Evolutionary conservation across 305 asterid genomes (phyloP), one percentile per base, ranked within the genome.

Genomic region (Solanum aculeatissimum): DNA sequence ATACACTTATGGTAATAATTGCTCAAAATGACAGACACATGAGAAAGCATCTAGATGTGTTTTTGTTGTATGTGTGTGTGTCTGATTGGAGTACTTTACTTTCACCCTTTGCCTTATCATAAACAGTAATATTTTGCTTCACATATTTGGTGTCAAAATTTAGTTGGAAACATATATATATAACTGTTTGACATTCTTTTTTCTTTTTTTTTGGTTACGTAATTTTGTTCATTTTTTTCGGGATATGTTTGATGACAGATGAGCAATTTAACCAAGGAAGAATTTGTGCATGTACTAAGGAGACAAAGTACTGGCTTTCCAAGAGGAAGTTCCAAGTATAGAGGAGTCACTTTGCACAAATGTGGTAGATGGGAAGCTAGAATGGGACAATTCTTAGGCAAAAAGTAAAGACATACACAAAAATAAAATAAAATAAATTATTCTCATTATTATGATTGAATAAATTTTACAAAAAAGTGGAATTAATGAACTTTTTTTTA

Each of bases 331-430:
- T 97, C 99, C 14, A 97, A 97, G 90, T 97, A 92, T 87, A 93
- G 97, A 88, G 99, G 98, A 49, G 98, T 97, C 6, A 97, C 99
- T 69, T 91, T 97, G 90, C 99, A 97, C 91, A 97, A 97, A 97
- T 97, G 98, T 89, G 99, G 99, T 83, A 90, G 98, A 97, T 97
- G 99, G 99, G 98, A 97, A 91, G 95, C 98, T 19, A 90, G 99
- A 80, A 94, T 97, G 98, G 98, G 98, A 93, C 99, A 97, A 75
- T 92, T 95, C 86, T 86, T 97, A 55, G 98, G 98, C 87, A 97
- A 97, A 95, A 97, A 97, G 99, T 97, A 92, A 83, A 63, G 1
- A 23, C 27, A 53, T 7, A 7, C 5, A 54, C n/a, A 2, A 18
- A 81, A 45, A 29, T 0, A 49, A 79, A 63, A n/a, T 0, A 16